Evolutionary conservation across 202 grass and related monocot genomes (phyloP).

Genomic region (Bolboschoenoplectus hybrid): DNA sequence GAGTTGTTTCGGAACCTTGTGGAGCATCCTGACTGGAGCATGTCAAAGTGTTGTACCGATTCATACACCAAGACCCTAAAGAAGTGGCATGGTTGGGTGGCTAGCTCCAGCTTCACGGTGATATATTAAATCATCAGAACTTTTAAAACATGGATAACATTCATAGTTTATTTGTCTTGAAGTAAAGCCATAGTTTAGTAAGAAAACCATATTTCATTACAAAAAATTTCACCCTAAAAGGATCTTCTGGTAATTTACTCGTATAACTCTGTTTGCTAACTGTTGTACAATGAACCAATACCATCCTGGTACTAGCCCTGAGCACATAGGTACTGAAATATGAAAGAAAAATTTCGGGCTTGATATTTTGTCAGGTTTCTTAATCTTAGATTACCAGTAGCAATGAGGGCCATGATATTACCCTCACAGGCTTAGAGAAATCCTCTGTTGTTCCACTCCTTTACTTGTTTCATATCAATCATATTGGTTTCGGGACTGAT

Average conservation of each 20-base stretch:
- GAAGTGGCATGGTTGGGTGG: constrained; percentile 88
- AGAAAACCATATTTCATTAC: not conserved
- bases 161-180: not conserved
- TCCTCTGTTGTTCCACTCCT: not conserved
- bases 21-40: constrained; percentile 66
- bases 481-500: not conserved
- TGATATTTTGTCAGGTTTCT: not conserved
- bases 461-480: not conserved
- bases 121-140: constrained; percentile 23
- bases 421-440: not conserved
- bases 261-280: not conserved
- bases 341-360: not conserved
- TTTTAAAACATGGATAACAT: constrained; percentile 7
- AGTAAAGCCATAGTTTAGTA: constrained; percentile 4
- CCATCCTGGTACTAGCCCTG: not conserved
- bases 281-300: not conserved
- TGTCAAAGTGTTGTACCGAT: constrained; percentile 69
- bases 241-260: not conserved
- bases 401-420: not conserved
- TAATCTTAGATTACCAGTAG: not conserved
- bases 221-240: not conserved
- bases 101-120: constrained; percentile 85
- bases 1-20: constrained; percentile 74
- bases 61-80: constrained; percentile 80
- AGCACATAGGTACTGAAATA: constrained; percentile 11